Evolutionary conservation across 352 stramenopile species (phyloP).

Genomic region (Peronosclerospora sorghi): DNA sequence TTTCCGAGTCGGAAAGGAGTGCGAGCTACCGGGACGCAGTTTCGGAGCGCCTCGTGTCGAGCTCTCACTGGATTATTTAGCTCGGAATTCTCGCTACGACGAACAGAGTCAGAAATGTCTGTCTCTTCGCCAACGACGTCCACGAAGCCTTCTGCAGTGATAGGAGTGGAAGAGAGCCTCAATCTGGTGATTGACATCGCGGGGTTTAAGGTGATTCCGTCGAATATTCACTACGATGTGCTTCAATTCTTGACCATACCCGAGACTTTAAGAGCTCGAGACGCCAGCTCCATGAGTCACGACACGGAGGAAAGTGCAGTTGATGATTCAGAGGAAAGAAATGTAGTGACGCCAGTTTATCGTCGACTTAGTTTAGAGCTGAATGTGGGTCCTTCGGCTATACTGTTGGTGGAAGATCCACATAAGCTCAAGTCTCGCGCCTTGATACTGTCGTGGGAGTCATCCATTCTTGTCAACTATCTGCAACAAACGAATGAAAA

Average conservation of each 20-base stretch:
- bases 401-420: conserved; percentile 69
- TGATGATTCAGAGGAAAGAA: conserved; percentile 2
- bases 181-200: conserved; percentile 61
- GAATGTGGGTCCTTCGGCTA: conserved; percentile 46
- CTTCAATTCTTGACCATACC: conserved; percentile 51
- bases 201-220: conserved; percentile 70
- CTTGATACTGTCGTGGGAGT: conserved; percentile 77
- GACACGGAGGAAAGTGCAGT: conserved; percentile 5
- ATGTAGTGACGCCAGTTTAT: conserved; percentile 18
- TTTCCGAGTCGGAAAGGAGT: conserved; percentile 20
- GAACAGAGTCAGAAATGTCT: conserved; percentile 26
- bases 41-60: conserved; percentile 33
- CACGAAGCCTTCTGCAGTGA: conserved; percentile 4
- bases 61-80: conserved; percentile 26
- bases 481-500: conserved; percentile 35
- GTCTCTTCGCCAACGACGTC: conserved; percentile 19
- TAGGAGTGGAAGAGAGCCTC: conserved; percentile 33
- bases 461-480: conserved; percentile 48
- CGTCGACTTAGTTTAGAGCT: conserved; percentile 42
- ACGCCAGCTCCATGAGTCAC: conserved; percentile 13
- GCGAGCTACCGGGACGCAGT: conserved; percentile 17
- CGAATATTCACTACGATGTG: conserved; percentile 74
- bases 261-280: conserved; percentile 12
- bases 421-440: conserved; percentile 56
- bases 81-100: conserved; percentile 20